These are phyloP conservation scores for Metarhizium guizhouense DNA, from an alignment of 2,329 filamentous ascomycete genomes.

Conservation along the genomic window DNA sequence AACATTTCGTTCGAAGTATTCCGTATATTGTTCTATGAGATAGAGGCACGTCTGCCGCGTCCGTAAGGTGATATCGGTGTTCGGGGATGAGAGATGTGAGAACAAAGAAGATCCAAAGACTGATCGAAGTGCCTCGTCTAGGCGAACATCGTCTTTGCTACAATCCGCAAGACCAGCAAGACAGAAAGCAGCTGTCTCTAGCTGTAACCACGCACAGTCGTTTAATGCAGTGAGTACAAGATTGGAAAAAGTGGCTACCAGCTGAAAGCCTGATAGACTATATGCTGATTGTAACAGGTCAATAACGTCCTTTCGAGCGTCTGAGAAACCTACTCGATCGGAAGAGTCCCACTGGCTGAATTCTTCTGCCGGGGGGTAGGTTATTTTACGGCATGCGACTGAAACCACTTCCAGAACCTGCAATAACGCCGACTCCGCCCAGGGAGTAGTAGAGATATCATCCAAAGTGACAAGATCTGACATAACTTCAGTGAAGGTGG, in stretches of 20 bases:
- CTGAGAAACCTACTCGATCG: constrained; percentile 57
- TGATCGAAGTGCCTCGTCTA: constrained; percentile 48
- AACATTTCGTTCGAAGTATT: constrained; percentile 66
- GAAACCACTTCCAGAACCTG: constrained; percentile 57
- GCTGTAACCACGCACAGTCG: constrained; percentile 44
- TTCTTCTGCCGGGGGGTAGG: constrained; percentile 50
- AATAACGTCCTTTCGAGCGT: constrained; percentile 69
- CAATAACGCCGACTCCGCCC: constrained; percentile 49
- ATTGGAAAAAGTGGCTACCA: constrained; percentile 49
- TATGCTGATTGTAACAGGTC: constrained; percentile 69
- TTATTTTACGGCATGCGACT: constrained; percentile 59
- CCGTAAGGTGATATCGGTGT: constrained; percentile 47
- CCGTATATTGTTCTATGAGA: constrained; percentile 63
- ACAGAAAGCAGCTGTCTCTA: constrained; percentile 55
- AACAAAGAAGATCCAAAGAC: constrained; percentile 56
- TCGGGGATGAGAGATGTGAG: constrained; percentile 40
- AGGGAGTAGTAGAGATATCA: constrained; percentile 36
- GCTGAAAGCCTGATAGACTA: constrained; percentile 44
- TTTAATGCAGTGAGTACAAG: constrained; percentile 41
- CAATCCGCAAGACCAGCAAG: constrained; percentile 60
- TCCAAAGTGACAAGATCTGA: constrained; percentile 47
- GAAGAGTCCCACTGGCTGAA: constrained; percentile 61
- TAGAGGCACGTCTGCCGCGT: constrained; percentile 60
- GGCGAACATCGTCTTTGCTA: constrained; percentile 45
- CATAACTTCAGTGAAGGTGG: constrained; percentile 61